Evolutionary conservation across 108 stramenopile species (phyloP), one percentile per base, ranked within the genome.

Genomic region (Epipyxis sp.): DNA sequence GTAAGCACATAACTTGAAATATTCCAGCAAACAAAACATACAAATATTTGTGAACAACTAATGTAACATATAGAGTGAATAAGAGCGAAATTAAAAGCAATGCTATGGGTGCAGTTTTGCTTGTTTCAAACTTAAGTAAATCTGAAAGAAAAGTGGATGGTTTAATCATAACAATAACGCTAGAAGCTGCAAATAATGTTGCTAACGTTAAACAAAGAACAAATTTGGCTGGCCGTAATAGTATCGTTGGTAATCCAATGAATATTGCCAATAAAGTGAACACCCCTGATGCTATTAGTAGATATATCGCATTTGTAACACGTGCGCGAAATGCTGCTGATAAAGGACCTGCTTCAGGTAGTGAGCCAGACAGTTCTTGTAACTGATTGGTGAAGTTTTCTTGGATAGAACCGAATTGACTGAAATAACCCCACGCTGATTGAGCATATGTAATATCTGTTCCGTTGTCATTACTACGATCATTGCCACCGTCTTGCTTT

Each of bases 281-380:
- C 13, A 6, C 44, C 27, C n/a, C 50, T 29, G 71, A 13, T 6
- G 41, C 71, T 16, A 74, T 37, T 13, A 74, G 35, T 29, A 74
- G 34, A 57, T 74, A 74, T 10, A 74, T 6, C 71, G 71, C 3
- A 13, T 39, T 10, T 6, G 44, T 74, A 13, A 74, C 10, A 46
- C 71, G 71, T 10, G 3, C 50, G 6, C 71, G 6, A 25, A 74
- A 74, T 3, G 71, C n/a, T 25, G 37, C 46, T 6, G n/a, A 30
- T 3, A 74, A 25, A 42, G 71, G 71, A 10, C 71, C 71, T 6
- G 71, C 71, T 39, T 57, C 71, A 35, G 71, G 71, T 39, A 74
- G 42, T 3, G 71, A 6, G 40, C 32, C 32, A 6, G 71, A 27
- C 10, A 74, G 42, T 27, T 32, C 71, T 42, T 74, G 13, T 6